Evolutionary conservation across 2,329 filamentous ascomycete species (phyloP).

Genomic region (Raffaelea arxii): DNA sequence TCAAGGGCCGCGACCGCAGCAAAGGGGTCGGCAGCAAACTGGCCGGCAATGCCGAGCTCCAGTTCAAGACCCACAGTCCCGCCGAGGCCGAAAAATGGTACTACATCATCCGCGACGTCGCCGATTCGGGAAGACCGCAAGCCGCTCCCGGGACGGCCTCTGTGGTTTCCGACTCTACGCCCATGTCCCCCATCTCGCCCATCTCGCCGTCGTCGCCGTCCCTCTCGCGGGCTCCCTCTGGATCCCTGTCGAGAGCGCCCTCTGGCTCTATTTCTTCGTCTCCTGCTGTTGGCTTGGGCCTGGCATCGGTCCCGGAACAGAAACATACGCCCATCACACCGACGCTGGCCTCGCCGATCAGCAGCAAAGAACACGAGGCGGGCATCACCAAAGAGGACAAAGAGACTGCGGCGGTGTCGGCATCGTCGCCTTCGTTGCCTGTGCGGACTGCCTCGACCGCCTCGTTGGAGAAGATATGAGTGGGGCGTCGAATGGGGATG

Average conservation of each 20-base stretch:
- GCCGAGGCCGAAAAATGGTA: slow-evolving; percentile 81
- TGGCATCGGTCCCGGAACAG: too few relatives aligned
- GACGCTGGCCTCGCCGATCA: background rate
- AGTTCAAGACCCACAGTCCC: slow-evolving; percentile 79
- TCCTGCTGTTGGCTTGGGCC: too few relatives aligned
- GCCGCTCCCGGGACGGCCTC: slow-evolving; percentile 20
- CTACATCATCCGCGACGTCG: slow-evolving; percentile 55
- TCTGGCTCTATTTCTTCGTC: too few relatives aligned
- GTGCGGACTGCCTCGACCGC: too few relatives aligned
- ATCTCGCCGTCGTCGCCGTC: slow-evolving; percentile 14
- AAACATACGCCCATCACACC: background rate
- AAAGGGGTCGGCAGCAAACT: slow-evolving; percentile 75
- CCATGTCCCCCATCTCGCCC: slow-evolving; percentile 23
- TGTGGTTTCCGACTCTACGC: slow-evolving; percentile 21
- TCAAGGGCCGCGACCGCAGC: slow-evolving; percentile 90
- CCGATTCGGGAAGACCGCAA: slow-evolving; percentile 34
- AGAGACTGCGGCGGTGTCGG: too few relatives aligned
- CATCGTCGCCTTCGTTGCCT: too few relatives aligned
- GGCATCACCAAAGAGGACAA: background rate
- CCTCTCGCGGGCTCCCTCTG: too few relatives aligned
- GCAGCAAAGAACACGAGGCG: background rate
- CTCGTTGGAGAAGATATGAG: too few relatives aligned
- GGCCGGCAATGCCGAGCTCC: slow-evolving; percentile 66
- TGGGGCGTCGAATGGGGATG: too few relatives aligned
- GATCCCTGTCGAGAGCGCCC: too few relatives aligned